These are phyloP conservation scores for Microsporum audouinii DNA, from an alignment of 2,329 filamentous ascomycete genomes.

Conservation along the genomic window DNA sequence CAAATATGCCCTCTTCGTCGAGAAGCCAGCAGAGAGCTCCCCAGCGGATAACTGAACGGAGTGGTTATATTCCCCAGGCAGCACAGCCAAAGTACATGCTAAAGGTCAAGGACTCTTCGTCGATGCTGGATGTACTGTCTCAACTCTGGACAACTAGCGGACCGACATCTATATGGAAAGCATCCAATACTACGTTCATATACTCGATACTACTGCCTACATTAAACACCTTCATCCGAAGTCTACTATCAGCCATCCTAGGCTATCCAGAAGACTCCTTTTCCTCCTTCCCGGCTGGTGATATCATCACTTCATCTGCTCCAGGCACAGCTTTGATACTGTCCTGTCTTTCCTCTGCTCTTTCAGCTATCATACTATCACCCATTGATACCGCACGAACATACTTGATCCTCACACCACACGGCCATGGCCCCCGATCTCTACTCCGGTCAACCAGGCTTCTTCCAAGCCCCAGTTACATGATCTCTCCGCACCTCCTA, in stretches of 20 bases:
- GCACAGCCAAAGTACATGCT: constrained; percentile 48
- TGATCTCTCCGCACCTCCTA: constrained; percentile 59
- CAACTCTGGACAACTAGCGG: constrained; percentile 85
- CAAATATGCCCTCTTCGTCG: constrained; percentile 32
- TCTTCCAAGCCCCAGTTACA: constrained; percentile 58
- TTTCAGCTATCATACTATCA: constrained; percentile 68
- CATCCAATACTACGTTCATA: constrained; percentile 82
- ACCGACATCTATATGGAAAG: constrained; percentile 87
- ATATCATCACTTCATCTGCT: constrained; percentile 70
- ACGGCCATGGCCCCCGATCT: constrained; percentile 60
- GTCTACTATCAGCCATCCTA: constrained; percentile 77
- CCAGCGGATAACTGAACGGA: constrained; percentile 36
- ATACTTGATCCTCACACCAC: constrained; percentile 70
- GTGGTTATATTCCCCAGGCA: constrained; percentile 34
- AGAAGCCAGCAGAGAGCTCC: constrained; percentile 29
- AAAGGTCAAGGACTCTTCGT: constrained; percentile 61
- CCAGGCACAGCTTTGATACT: constrained; percentile 72
- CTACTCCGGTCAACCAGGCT: constrained; percentile 66
- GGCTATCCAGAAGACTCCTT: constrained; percentile 71
- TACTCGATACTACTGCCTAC: constrained; percentile 79
- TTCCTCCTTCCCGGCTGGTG: constrained; percentile 44
- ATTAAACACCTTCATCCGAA: constrained; percentile 83
- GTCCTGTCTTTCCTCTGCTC: constrained; percentile 50
- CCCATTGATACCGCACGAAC: constrained; percentile 87
- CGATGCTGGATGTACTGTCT: constrained; percentile 72